Percentiles rank a stretch among this genome's conserved stretches.
These are phyloP conservation scores for Hypoxylon sp. DNA, from an alignment of 2,329 filamentous ascomycete genomes.

Conservation along the genomic window DNA sequence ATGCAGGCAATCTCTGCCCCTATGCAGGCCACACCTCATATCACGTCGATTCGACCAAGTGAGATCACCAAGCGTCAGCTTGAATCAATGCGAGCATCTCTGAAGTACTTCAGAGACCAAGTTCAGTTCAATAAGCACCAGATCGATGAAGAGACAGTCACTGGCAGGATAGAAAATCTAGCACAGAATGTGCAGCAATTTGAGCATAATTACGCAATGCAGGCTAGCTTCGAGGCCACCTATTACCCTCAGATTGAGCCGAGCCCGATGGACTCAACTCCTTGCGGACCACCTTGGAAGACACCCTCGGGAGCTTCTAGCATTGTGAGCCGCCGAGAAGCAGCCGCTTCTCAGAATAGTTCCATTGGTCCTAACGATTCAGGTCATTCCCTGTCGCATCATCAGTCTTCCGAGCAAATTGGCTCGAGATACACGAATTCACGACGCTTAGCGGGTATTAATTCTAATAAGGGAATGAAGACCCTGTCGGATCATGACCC, in stretches of 20 bases:
- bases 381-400: conserved; percentile 26
- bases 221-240: conserved; percentile 62
- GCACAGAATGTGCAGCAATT: conserved; percentile 66
- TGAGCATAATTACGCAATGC: conserved; percentile 65
- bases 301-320: conserved; percentile 51
- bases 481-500: conserved; percentile 43
- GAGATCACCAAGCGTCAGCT: conserved; percentile 74
- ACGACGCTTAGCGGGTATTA: conserved; percentile 48
- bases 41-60: conserved; percentile 72
- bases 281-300: conserved; percentile 31
- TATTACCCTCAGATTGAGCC: conserved; percentile 59
- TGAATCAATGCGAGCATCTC: conserved; percentile 64
- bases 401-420: conserved; percentile 41
- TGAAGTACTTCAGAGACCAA: conserved; percentile 71
- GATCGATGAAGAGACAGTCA: conserved; percentile 69
- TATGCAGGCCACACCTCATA: conserved; percentile 57
- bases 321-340: conserved; percentile 46
- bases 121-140: conserved; percentile 74
- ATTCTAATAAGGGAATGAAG: conserved; percentile 47
- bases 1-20: conserved; percentile 35
- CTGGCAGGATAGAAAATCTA: conserved; percentile 60
- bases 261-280: conserved; percentile 41
- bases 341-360: conserved; percentile 45
- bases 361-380: conserved; percentile 41
- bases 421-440: conserved; percentile 38